Percentiles rank a stretch among this genome's conserved stretches.
These are phyloP conservation scores for Lecanosticta acicola DNA, from an alignment of 2,329 filamentous ascomycete genomes.

Conservation along the genomic window DNA sequence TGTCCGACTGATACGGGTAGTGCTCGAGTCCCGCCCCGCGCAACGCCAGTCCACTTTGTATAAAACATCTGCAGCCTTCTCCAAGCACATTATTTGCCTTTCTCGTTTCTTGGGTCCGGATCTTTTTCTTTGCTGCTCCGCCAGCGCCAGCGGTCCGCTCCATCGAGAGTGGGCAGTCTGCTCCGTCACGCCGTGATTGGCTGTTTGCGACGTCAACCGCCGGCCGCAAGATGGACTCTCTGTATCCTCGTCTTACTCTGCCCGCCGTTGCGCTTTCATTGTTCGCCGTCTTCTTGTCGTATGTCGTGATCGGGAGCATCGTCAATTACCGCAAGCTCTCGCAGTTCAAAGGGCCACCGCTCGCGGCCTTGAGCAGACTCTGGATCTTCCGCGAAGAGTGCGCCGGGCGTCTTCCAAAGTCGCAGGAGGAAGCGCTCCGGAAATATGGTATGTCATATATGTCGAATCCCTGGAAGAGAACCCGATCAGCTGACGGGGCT, in stretches of 20 bases:
- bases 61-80: neutral
- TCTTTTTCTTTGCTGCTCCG: neutral
- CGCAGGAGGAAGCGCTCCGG: slow-evolving; percentile 22
- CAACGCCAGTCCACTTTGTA: too few species aligned
- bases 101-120: neutral
- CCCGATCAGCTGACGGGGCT: slow-evolving; percentile 4
- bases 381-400: slow-evolving; percentile 29
- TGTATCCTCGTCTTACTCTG: neutral
- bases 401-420: slow-evolving; percentile 15
- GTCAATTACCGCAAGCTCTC: slow-evolving; percentile 23
- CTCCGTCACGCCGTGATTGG: neutral
- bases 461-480: neutral
- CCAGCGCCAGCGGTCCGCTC: neutral
- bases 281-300: slow-evolving; percentile 12
- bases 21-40: too few species aligned
- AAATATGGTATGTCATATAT: slow-evolving; percentile 22
- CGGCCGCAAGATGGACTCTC: neutral
- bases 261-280: slow-evolving; percentile 1
- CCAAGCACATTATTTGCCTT: neutral
- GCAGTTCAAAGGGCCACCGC: slow-evolving; percentile 26
- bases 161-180: neutral
- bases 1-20: too few species aligned
- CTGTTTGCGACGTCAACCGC: neutral
- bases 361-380: slow-evolving; percentile 19
- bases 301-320: slow-evolving; percentile 17